A percentile compares a stretch with the other conserved stretches of the same genome.
phyloP scores from a whole-genome alignment of 108 stramenopile species.

The Nitzschia sp. region DNA sequence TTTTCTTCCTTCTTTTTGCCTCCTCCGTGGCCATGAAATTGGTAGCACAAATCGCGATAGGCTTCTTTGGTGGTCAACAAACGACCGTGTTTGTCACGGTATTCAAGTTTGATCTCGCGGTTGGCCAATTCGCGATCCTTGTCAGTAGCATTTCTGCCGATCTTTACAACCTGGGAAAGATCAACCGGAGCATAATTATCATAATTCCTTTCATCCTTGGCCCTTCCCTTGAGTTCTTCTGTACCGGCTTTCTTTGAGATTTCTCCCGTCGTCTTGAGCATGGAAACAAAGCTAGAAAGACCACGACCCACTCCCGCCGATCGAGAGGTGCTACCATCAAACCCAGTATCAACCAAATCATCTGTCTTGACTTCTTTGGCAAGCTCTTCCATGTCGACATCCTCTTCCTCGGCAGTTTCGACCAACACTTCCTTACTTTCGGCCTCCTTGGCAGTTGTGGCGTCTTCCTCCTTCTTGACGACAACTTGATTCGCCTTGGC shows the following conservation, averaged over 20 bases:
- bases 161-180: slow-evolving; percentile 75
- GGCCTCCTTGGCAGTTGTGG: neutral
- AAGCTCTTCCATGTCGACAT: slow-evolving; percentile 66
- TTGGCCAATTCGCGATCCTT: slow-evolving; percentile 81
- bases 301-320: slow-evolving; percentile 77
- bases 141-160: slow-evolving; percentile 65
- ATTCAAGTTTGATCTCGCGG: slow-evolving; percentile 93
- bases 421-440: neutral
- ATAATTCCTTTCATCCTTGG: slow-evolving; percentile 89
- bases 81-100: slow-evolving; percentile 93
- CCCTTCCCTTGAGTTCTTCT: slow-evolving; percentile 85
- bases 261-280: slow-evolving; percentile 86
- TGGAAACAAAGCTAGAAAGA: slow-evolving; percentile 68
- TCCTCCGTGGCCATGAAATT: slow-evolving; percentile 96
- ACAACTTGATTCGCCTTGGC: neutral
- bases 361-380: slow-evolving; percentile 68
- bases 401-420: slow-evolving; percentile 30
- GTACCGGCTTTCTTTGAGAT: slow-evolving; percentile 57
- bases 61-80: slow-evolving; percentile 94
- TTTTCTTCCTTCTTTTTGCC: slow-evolving; percentile 96
- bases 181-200: slow-evolving; percentile 82
- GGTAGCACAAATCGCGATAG: slow-evolving; percentile 94
- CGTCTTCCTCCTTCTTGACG: slow-evolving; percentile 1
- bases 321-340: slow-evolving; percentile 55
- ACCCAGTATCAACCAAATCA: slow-evolving; percentile 33